phyloP scores from a whole-genome alignment of 768 basidiomycete species.

The Chalciporus piperatus region DNA sequence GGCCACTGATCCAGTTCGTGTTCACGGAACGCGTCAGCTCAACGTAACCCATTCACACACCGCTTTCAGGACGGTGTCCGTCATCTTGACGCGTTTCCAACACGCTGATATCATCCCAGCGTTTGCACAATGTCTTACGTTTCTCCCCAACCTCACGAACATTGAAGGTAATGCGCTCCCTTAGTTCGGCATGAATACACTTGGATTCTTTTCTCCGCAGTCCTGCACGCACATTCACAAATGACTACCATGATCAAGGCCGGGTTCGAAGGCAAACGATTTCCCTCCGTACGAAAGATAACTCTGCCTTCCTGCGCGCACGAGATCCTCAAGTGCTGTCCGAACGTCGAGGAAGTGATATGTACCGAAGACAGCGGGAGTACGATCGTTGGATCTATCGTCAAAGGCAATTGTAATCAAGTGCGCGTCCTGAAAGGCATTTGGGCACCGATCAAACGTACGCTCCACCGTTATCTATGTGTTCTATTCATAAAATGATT shows the following conservation, averaged over 20 bases:
- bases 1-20: constrained; percentile 6
- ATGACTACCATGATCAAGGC: constrained; percentile 6
- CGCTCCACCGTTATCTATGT: constrained; percentile 5
- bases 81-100: background rate
- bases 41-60: background rate
- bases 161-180: constrained; percentile 2
- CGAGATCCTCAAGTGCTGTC: constrained; percentile 10
- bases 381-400: constrained; percentile 1
- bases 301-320: constrained; percentile 4
- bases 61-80: background rate
- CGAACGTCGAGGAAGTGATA: constrained; percentile 8
- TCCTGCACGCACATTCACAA: background rate
- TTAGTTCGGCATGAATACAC: background rate
- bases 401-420: constrained; percentile 1
- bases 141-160: constrained; percentile 4
- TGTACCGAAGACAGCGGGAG: constrained; percentile 6
- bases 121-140: constrained; percentile 6
- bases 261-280: constrained; percentile 4
- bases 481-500: background rate
- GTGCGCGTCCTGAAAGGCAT: constrained; percentile 8
- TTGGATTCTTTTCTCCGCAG: background rate
- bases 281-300: constrained; percentile 9
- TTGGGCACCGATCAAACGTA: background rate
- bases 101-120: constrained; percentile 1
- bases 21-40: background rate